Evolutionary conservation across 345 rosid genomes (phyloP).

Genomic region (Lepidium didymum): DNA sequence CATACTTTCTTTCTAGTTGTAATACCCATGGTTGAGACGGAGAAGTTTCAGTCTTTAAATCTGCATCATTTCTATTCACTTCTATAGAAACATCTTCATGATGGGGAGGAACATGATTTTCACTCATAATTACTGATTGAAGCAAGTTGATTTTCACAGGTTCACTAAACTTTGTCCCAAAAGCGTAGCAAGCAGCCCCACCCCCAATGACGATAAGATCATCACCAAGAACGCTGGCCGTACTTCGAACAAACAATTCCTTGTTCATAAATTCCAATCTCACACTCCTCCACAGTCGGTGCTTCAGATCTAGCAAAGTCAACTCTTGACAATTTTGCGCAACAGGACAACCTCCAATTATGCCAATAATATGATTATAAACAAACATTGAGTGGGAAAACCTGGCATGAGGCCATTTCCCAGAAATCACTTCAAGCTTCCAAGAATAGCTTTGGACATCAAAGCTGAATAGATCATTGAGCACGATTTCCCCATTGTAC

Average conservation of each 20-base stretch:
- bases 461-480: slow-evolving; percentile 75
- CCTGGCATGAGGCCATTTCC: slow-evolving; percentile 69
- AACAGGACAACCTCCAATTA: slow-evolving; percentile 94
- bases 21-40: slow-evolving; percentile 31
- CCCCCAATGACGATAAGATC: slow-evolving; percentile 81
- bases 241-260: slow-evolving; percentile 69
- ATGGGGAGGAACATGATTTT: slow-evolving; percentile 16
- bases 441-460: slow-evolving; percentile 48
- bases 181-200: slow-evolving; percentile 94
- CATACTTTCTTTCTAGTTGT: slow-evolving; percentile 54
- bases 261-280: slow-evolving; percentile 50
- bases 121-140: slow-evolving; percentile 27
- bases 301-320: slow-evolving; percentile 56
- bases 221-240: slow-evolving; percentile 61
- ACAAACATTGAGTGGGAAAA: slow-evolving; percentile 90
- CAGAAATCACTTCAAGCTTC: slow-evolving; percentile 62
- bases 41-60: slow-evolving; percentile 21
- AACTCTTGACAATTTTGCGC: slow-evolving; percentile 60
- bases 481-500: slow-evolving; percentile 59
- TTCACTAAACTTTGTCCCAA: slow-evolving; percentile 88
- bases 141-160: slow-evolving; percentile 65
- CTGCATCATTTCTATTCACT: slow-evolving; percentile 17
- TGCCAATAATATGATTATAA: slow-evolving; percentile 54
- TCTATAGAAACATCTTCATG: slow-evolving; percentile 21
- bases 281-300: slow-evolving; percentile 53